phyloP scores from a whole-genome alignment of 1,284 basidiomycete species.

The Meira miltonrushii region DNA sequence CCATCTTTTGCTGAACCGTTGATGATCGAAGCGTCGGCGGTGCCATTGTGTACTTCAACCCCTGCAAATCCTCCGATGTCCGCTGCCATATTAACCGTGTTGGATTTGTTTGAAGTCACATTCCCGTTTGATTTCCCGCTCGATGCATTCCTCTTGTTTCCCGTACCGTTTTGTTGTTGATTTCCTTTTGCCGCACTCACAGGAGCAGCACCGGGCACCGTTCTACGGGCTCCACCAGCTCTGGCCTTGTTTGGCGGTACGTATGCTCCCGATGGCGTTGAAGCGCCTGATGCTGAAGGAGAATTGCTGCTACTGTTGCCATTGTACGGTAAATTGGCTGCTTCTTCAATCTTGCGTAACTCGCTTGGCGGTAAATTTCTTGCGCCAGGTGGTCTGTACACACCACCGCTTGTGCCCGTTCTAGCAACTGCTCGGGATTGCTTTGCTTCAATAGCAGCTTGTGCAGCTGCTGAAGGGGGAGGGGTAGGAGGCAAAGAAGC shows the following conservation, averaged over 20 bases:
- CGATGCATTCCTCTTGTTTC: conserved; percentile 2
- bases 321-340: neutral
- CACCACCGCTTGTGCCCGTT: conserved; percentile 33
- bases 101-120: neutral
- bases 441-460: conserved; percentile 49
- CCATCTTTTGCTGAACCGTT: conserved; percentile 33
- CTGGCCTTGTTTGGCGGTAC: conserved; percentile 19
- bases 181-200: conserved; percentile 3
- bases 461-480: conserved; percentile 62
- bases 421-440: conserved; percentile 49
- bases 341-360: neutral
- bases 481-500: conserved; percentile 70
- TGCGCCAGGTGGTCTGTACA: conserved; percentile 59
- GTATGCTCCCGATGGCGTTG: conserved; percentile 25
- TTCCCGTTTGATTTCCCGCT: conserved; percentile 4
- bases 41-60: neutral
- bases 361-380: conserved; percentile 61
- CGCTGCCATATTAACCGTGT: conserved; percentile 5
- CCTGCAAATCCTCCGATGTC: neutral
- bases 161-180: conserved; percentile 26
- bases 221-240: conserved; percentile 13
- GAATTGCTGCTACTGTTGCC: neutral
- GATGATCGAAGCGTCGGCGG: neutral
- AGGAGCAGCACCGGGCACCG: conserved; percentile 31
- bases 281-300: conserved; percentile 20